A percentile compares a stretch with the other conserved stretches of the same genome.
Evolutionary conservation across 768 basidiomycete genomes (phyloP).

Genomic region (Podaxis sp.): DNA sequence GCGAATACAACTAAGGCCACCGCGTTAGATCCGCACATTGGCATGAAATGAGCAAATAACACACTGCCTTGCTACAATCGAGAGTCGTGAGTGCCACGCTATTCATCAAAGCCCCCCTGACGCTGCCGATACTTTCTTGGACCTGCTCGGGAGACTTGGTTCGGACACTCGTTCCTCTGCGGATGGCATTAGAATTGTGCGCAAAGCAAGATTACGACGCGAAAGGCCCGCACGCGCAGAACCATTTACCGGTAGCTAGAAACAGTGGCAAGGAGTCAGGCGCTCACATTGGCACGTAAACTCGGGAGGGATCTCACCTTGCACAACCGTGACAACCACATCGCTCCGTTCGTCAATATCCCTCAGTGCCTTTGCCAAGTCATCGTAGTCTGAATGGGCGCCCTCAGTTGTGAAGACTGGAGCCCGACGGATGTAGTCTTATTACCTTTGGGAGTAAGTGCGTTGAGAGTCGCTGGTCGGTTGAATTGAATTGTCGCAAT

Average conservation of each 20-base stretch:
- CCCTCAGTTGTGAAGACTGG: not conserved
- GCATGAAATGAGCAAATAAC: conserved; percentile 17
- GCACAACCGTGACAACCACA: conserved; percentile 67
- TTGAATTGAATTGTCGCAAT: conserved; percentile 73
- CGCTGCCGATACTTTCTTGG: conserved; percentile 22
- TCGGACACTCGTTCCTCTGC: conserved; percentile 62
- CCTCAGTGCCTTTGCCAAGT: conserved; percentile 56
- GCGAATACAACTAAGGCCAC: conserved; percentile 55
- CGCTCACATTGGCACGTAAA: not conserved
- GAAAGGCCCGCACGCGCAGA: conserved; percentile 58
- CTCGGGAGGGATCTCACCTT: conserved; percentile 40
- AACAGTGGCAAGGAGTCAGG: not conserved
- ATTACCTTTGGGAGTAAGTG: conserved; percentile 53
- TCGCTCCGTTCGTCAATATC: conserved; percentile 59
- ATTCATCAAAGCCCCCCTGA: conserved; percentile 49
- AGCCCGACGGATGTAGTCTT: not conserved
- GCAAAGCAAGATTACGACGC: not conserved
- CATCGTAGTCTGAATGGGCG: conserved; percentile 54
- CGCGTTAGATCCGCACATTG: not conserved
- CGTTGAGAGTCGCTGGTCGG: conserved; percentile 58
- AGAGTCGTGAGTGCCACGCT: conserved; percentile 51
- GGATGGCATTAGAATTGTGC: not conserved
- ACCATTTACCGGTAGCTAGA: conserved; percentile 67
- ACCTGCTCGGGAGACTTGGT: conserved; percentile 18
- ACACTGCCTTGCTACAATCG: conserved; percentile 65